A percentile compares a stretch with the other conserved stretches of the same genome.
These are phyloP conservation scores for Paraconiothyrium brasiliense DNA, from an alignment of 2,329 filamentous ascomycete genomes.

Conservation along the genomic window DNA sequence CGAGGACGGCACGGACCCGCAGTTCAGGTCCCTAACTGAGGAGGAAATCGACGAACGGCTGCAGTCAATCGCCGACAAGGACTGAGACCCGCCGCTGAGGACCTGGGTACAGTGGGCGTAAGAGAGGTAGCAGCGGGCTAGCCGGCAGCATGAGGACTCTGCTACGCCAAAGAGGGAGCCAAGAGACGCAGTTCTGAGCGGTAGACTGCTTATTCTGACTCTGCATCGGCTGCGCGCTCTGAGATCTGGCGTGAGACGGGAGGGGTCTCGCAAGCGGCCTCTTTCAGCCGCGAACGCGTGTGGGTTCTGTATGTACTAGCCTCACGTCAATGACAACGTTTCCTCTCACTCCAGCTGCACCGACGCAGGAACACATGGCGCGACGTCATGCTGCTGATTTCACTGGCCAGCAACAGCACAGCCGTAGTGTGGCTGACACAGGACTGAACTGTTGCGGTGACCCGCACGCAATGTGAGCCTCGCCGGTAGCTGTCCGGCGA, in stretches of 20 bases:
- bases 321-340: conserved; percentile 42
- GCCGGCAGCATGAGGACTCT: conserved; percentile 39
- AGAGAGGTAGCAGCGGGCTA: conserved; percentile 36
- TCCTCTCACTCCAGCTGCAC: conserved; percentile 44
- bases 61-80: conserved; percentile 98
- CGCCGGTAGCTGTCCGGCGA: conserved; percentile 35
- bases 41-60: conserved; percentile 98
- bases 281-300: conserved; percentile 45
- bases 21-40: conserved; percentile 90
- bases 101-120: conserved; percentile 31
- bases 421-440: conserved; percentile 49
- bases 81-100: conserved; percentile 65
- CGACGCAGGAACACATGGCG: conserved; percentile 32
- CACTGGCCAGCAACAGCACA: conserved; percentile 47
- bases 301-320: conserved; percentile 44
- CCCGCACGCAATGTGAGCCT: conserved; percentile 36
- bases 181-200: conserved; percentile 42
- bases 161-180: conserved; percentile 39
- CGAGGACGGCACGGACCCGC: conserved; percentile 78
- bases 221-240: conserved; percentile 36
- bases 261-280: conserved; percentile 20
- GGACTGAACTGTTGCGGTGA: conserved; percentile 25
- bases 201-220: conserved; percentile 39
- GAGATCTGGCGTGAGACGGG: conserved; percentile 37
- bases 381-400: conserved; percentile 45